Evolutionary conservation across 257 asterid genomes (phyloP).

Genomic region (Scutellaria baicalensis): DNA sequence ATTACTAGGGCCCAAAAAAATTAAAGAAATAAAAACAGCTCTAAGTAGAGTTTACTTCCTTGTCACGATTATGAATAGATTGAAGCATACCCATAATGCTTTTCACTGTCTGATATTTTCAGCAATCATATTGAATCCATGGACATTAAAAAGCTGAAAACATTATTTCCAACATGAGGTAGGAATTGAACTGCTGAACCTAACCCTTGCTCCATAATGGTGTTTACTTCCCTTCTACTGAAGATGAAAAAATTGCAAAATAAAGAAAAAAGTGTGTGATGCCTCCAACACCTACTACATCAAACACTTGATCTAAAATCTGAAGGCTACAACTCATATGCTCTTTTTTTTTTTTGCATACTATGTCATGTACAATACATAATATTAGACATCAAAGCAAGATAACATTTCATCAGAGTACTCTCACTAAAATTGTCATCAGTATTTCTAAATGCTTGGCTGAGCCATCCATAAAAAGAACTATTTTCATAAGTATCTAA

Average conservation of each 20-base stretch:
- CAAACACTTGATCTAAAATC: background rate
- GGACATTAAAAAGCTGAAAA: background rate
- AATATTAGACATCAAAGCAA: background rate
- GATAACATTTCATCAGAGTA: background rate
- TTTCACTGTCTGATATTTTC: background rate
- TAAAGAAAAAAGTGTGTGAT: background rate
- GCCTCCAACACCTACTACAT: constrained; percentile 6
- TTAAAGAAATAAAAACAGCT: background rate
- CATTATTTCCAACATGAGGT: background rate
- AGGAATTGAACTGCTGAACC: background rate
- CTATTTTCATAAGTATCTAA: background rate
- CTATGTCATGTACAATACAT: background rate
- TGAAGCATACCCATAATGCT: background rate
- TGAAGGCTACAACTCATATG: background rate
- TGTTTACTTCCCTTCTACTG: background rate
- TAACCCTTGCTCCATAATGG: background rate
- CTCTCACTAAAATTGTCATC: background rate
- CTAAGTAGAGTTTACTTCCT: background rate
- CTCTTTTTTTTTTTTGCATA: background rate
- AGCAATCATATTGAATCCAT: background rate
- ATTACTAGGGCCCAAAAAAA: background rate
- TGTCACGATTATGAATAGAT: background rate
- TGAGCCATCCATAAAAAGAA: constrained; percentile 5
- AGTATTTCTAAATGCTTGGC: background rate
- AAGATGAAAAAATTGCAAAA: background rate